Evolutionary conservation across 2,329 filamentous ascomycete species (phyloP), one percentile per base, ranked within the genome.

Genomic region (Fusarium odoratissimum): DNA sequence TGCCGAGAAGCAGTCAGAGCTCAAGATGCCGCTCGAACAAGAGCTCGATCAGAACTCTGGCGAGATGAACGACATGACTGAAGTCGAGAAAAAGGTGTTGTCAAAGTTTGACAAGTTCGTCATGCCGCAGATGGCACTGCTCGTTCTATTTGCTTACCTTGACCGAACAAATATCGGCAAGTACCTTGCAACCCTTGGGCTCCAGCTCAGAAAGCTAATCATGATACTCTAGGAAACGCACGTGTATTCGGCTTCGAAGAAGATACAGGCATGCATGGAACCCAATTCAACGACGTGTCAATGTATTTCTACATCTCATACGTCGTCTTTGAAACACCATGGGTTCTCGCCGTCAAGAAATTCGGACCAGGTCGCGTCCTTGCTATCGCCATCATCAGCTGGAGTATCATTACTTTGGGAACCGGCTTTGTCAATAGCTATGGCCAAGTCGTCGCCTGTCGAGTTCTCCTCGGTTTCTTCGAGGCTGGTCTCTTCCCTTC

Each of bases 401-500:
- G 82, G 80, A 76, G 80, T 54, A 44, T 76, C 41, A 72, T 74
- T 13, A 82, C 79, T 2, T 64, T 81, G 6, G 78, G 77, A 2
- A 82, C 79, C 6, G 80, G 79, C 4, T 79, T 82, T 41, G 74
- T 79, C 1, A 67, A 73, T 3, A 78, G 60, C 17, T 82, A 80
- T 17, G 64, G 65, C 1, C 69, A 77, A 7, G 67, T 78, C 8
- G 63, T 82, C 16, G 78, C 73, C 0, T 72, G 71, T 4, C 75
- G 80, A 17, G 78, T 82, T 3, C 73, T 83, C 0, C 58, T 83
- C 0, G 81, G 81, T 2, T 69, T 80, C n/a, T 80, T 79, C 3
- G 82, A 82, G 37, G 79, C 81, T 11, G 81, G 81, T 0, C 59
- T 83, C 0, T 79, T 82, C 4, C 81, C 81, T 0, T 79, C 79